Evolutionary conservation across 148 eudicot genomes (phyloP), one percentile per base, ranked within the genome.

Genomic region (Camellia granthamiana): DNA sequence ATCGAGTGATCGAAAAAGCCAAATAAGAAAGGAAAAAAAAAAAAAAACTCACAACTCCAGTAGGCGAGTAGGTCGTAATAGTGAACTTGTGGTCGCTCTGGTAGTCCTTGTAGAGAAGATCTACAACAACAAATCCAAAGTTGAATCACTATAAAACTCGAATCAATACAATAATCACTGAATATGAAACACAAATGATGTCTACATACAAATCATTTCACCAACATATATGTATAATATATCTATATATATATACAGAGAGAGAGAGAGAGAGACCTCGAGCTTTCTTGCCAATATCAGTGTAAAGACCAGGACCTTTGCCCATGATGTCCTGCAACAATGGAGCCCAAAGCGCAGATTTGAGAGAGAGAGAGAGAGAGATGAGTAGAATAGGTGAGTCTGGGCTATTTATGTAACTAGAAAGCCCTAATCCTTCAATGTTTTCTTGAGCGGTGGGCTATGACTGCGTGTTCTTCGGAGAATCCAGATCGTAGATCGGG

Each of bases 251-350:
- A 46, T 47, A 65, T 49, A 72, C 4, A 60, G 1, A 68, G 73
- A 83, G 42, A 66, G 76, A 3, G 38, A 30, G 38, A 30, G 38
- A 30, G 38, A 30, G 38, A 90, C 96, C 96, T 90, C 89, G 79
- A 18, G 93, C 84, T 49, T 76, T 85, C 74, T 89, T 92, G 80
- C 93, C 96, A 64, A 92, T 89, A 54, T 84, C 90, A 11, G 81
- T 72, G 87, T 92, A 92, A 15, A 92, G 89, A 56, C 96, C 96
- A 2, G 96, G 96, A 75, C 96, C 96, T 79, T 90, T 90, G 58
- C 78, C 91, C 94, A 91, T 91, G 62, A 30, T 78, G 77, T 55
- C 72, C 43, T n/a, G 52, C 55, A n/a, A n/a, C 19, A 60, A 42
- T 61, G 55, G 67, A 76, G 64, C 7, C n/a, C 63, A 3, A 18